These are phyloP conservation scores for Avena eriantha DNA, from an alignment of 176 grass and related monocot genomes.

Conservation along the genomic window DNA sequence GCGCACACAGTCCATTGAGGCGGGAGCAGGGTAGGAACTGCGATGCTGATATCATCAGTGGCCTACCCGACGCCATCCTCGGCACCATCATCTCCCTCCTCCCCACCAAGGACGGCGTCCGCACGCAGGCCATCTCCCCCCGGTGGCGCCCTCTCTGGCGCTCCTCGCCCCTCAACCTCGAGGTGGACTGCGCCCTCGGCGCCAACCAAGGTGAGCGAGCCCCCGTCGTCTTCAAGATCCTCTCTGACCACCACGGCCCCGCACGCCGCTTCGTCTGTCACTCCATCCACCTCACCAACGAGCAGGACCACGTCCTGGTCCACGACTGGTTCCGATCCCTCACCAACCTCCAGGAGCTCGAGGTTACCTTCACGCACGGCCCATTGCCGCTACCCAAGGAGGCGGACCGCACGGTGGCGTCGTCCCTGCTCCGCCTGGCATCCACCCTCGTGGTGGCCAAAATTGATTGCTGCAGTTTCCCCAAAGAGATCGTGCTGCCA, in stretches of 20 bases:
- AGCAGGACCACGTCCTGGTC: background rate
- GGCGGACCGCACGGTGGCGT: background rate
- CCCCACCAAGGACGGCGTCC: too few relatives aligned
- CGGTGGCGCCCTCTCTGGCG: too few relatives aligned
- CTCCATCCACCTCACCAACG: background rate
- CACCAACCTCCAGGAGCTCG: conserved; percentile 17
- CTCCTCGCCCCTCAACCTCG: too few relatives aligned
- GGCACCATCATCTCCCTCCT: too few relatives aligned
- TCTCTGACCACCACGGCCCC: background rate
- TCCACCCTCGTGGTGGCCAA: background rate
- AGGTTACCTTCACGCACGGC: background rate
- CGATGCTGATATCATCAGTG: too few relatives aligned
- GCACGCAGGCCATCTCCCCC: too few relatives aligned
- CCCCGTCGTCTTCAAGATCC: background rate
- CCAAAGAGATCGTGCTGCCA: background rate
- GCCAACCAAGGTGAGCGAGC: too few relatives aligned
- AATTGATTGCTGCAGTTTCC: background rate
- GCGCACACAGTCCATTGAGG: too few relatives aligned
- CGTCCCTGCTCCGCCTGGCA: background rate
- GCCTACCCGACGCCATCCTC: too few relatives aligned
- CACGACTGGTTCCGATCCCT: background rate
- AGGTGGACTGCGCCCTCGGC: too few relatives aligned
- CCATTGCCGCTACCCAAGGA: background rate
- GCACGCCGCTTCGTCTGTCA: background rate
- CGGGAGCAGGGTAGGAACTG: too few relatives aligned